Base-by-base conservation (phyloP, 2,329 filamentous ascomycete genomes). In the Microcyclospora tardicrescens region DNA sequence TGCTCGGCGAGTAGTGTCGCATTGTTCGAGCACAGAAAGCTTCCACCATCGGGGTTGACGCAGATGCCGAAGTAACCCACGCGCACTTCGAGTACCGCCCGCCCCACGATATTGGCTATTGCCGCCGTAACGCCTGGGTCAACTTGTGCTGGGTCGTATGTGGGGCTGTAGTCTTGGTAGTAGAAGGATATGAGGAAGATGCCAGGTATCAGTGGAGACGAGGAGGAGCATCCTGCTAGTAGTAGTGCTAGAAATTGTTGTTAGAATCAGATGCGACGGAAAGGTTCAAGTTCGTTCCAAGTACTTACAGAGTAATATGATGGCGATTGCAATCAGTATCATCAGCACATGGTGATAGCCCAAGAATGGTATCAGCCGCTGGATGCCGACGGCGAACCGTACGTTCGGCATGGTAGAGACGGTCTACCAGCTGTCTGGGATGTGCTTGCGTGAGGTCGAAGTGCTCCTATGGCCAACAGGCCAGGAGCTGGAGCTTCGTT, bases 181-280 rank as follows among this genome's bases (percentile, higher is more conserved):
- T 93, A 96, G 55, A 98, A 76, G n/a, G 87, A 94, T 49, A 98
- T 84, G 51, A 98, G 77, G 72, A 95, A 98, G 63, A 98, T 96
- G 58, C 80, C 79, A 16, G 91, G 91, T 53, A 98, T 95, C 39
- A 93, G 69, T 2, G 89, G 91, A 37, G 89, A 95, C 31, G 89
- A 94, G 9, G 89, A 96, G 4, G 91, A 96, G 65, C 91, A 98
- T 54, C 91, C 91, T 56, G 91, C 89, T 50, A 98, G 71, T 54
- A 98, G 68, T 47, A 98, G 75, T 53, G 91, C 87, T 95, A 54
- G 43, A 28, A 28, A 38, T 39, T 28, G 10, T n/a, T 15, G 30
- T 32, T 32, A 32, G 30, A 38, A 33, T 39, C 46, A 48, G 39
- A 31, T 28, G 16, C 19, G 28, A 16, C 5, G 27, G 4, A 6